Evolutionary conservation across 2,329 filamentous ascomycete genomes (phyloP).

Genomic region (Cordyceps javanica): DNA sequence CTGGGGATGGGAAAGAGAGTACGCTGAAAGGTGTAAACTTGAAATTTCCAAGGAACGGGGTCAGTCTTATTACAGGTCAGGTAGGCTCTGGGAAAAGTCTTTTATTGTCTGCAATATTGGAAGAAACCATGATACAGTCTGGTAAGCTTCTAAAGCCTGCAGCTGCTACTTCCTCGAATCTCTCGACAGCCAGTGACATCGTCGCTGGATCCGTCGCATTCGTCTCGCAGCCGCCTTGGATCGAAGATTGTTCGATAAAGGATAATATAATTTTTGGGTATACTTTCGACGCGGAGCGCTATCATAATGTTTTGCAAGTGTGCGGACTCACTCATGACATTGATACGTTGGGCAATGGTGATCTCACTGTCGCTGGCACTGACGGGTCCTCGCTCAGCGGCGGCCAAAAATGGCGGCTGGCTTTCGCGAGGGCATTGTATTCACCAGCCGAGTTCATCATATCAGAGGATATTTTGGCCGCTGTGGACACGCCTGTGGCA

Average conservation of each 20-base stretch:
- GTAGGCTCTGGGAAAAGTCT: slow-evolving; percentile 67
- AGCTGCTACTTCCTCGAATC: slow-evolving; percentile 53
- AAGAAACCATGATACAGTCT: slow-evolving; percentile 56
- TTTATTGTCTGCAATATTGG: slow-evolving; percentile 59
- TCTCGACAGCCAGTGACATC: slow-evolving; percentile 28
- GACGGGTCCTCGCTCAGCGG: slow-evolving; percentile 72
- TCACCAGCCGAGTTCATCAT: slow-evolving; percentile 63
- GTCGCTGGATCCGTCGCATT: slow-evolving; percentile 47
- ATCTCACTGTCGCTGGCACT: slow-evolving; percentile 66
- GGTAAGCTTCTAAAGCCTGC: slow-evolving; percentile 48
- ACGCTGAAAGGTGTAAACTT: slow-evolving; percentile 53
- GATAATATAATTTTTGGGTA: slow-evolving; percentile 68
- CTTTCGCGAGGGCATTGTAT: slow-evolving; percentile 66
- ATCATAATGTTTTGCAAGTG: slow-evolving; percentile 58
- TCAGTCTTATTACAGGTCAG: slow-evolving; percentile 63
- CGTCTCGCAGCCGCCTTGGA: slow-evolving; percentile 69
- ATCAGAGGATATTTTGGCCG: slow-evolving; percentile 70
- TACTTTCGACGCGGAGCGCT: slow-evolving; percentile 56
- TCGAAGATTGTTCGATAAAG: slow-evolving; percentile 65
- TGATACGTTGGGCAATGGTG: slow-evolving; percentile 62
- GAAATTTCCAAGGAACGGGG: slow-evolving; percentile 54
- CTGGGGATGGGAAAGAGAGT: slow-evolving; percentile 39
- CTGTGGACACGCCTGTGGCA: slow-evolving; percentile 57
- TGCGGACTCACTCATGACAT: slow-evolving; percentile 66
- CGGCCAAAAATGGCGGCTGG: slow-evolving; percentile 69